Conservation (phyloP, 192 early-diverging fungal species). For the Chytriomyces sp. region DNA sequence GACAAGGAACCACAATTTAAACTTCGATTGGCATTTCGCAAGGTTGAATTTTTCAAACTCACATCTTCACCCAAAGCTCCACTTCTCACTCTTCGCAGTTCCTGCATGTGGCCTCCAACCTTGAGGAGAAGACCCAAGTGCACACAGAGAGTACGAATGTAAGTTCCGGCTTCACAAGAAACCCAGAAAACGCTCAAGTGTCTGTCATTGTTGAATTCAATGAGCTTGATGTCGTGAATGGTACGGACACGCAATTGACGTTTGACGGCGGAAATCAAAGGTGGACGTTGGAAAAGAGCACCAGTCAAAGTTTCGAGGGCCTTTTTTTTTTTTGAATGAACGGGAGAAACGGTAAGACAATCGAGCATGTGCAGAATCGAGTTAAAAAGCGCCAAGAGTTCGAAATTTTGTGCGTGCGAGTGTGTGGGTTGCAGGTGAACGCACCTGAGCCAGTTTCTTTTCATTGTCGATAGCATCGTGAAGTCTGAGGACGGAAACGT, state of each 20-base stretch:
- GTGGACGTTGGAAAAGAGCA: conserved; percentile 97
- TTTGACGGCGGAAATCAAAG: conserved; percentile 98
- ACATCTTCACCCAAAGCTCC: conserved; percentile 88
- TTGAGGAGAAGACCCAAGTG: conserved; percentile 95
- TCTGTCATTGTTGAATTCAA: conserved; percentile 97
- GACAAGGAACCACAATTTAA: background rate
- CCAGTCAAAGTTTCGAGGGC: conserved; percentile 96
- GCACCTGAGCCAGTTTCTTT: conserved; percentile 78
- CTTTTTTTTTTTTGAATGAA: conserved; percentile 36
- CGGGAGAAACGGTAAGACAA: background rate
- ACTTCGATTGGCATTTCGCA: background rate
- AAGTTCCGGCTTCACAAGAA: conserved; percentile 98
- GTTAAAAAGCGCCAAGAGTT: no score
- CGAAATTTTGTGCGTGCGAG: background rate
- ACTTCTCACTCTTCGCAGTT: conserved; percentile 94
- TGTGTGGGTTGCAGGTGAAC: background rate
- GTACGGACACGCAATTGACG: conserved; percentile 98
- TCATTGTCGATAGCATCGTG: conserved; percentile 92
- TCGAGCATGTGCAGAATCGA: no score
- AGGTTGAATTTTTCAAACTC: conserved; percentile 24
- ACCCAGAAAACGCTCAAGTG: conserved; percentile 98
- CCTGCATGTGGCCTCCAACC: conserved; percentile 99
- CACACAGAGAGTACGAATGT: conserved; percentile 99
- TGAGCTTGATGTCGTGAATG: conserved; percentile 93
- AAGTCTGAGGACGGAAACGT: conserved; percentile 92